Evolutionary conservation across 2,329 filamentous ascomycete species (phyloP).

Genomic region (Botrytis porri): DNA sequence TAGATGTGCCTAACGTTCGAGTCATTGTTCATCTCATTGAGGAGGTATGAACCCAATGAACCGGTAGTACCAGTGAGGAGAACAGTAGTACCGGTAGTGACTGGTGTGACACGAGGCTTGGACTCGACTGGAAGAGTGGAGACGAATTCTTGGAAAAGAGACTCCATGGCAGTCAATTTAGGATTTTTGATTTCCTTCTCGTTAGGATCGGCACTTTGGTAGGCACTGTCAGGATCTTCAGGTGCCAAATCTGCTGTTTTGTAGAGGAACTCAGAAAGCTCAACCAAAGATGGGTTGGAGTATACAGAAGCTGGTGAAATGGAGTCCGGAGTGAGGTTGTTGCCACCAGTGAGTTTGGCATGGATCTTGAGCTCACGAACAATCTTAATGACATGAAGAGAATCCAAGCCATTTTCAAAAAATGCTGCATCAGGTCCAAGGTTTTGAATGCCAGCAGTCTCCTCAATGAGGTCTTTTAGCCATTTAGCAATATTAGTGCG

Average conservation of each 20-base stretch:
- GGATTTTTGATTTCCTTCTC: conserved; percentile 7
- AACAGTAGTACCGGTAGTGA: conserved; percentile 21
- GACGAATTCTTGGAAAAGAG: conserved; percentile 19
- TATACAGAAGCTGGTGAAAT: conserved; percentile 19
- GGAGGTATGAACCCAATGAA: conserved; percentile 47
- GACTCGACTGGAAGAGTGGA: conserved; percentile 18
- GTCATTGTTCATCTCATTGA: conserved; percentile 40
- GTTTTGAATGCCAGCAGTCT: conserved; percentile 18
- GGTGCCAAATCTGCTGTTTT: conserved; percentile 18
- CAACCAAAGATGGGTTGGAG: conserved; percentile 20
- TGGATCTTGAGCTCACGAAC: conserved; percentile 21
- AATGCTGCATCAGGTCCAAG: conserved; percentile 20
- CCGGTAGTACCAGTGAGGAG: conserved; percentile 50
- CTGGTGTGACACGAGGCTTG: neutral
- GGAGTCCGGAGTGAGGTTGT: conserved; percentile 15
- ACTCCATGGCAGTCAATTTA: conserved; percentile 18
- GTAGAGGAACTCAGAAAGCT: conserved; percentile 19
- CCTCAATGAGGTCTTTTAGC: conserved; percentile 16
- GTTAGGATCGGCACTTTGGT: conserved; percentile 16
- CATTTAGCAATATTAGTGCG: conserved; percentile 19
- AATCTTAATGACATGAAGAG: conserved; percentile 24
- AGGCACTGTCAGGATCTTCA: conserved; percentile 19
- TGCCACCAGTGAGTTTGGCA: conserved; percentile 18
- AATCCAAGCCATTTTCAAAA: conserved; percentile 25
- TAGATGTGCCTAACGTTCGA: conserved; percentile 43